Evolutionary conservation across 305 asterid genomes (phyloP), one percentile per base, ranked within the genome.

Genomic region (Fraxinus albicans): DNA sequence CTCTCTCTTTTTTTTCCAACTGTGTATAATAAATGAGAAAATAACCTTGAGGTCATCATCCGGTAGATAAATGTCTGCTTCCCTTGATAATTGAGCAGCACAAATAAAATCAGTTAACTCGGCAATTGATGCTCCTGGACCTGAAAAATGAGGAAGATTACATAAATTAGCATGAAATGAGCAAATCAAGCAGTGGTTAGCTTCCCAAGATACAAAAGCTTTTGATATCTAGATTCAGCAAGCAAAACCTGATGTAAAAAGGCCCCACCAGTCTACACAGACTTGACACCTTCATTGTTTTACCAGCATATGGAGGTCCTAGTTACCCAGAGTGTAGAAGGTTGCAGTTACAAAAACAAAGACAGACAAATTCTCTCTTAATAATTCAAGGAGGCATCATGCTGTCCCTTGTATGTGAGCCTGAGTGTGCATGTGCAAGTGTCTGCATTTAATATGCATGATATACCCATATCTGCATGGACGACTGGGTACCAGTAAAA

Each of bases 61-160:
- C 9, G 90, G 93, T 83, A 90, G 84, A 86, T 85, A 76, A 31
- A 85, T 84, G 77, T 85, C 90, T 63, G 87, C 95, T 25, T 90
- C 95, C 84, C 93, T 93, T 74, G 97, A 91, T 85, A 93, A 47
- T 90, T 95, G 98, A 83, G 98, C 98, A 82, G 98, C 97, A 73
- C 83, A 88, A 77, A 97, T 92, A 79, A 88, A 91, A 89, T 97
- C 98, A 23, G 93, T 88, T 78, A 97, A 82, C 17, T 78, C 93
- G 2, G 83, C 80, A 81, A 93, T 80, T 4, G 93, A 78, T 77
- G 97, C 97, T 35, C 73, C 91, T 8, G 89, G 92, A 74, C 97
- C 99, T 97, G 90, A 79, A 80, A 77, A 82, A 85, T 55, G 65
- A 40, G 73, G 58, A 53, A 80, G 63, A 7, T 19, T n/a, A 67